Conservation (phyloP, 805 yeast genomes). For the Candida pseudoglaebosa region DNA sequence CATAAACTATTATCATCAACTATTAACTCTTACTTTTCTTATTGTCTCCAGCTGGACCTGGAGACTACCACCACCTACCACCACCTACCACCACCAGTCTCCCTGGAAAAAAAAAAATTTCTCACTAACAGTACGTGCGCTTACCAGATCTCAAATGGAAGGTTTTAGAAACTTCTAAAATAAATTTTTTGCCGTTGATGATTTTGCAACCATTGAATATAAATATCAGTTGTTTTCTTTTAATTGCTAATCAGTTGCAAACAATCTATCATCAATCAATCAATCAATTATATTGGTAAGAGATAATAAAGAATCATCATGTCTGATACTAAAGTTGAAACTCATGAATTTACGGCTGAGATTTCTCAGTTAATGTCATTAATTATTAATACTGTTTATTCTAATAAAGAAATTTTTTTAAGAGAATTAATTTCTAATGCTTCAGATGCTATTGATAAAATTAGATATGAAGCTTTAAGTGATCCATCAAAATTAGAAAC, state of each 20-base stretch:
- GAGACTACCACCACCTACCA: no score
- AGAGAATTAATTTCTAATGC: slow-evolving; percentile 99
- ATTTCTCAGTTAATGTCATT: slow-evolving; percentile 99
- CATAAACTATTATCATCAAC: no score
- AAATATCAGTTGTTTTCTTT: no score
- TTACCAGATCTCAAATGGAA: slow-evolving; percentile 2
- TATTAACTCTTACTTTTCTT: no score
- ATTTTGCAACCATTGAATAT: slow-evolving; percentile 1
- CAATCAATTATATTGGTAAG: no score
- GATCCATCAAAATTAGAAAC: slow-evolving; percentile 90
- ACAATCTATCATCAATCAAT: no score
- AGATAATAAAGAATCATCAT: slow-evolving; percentile 31
- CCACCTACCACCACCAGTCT: slow-evolving; percentile 3
- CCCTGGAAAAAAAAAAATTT: not conserved
- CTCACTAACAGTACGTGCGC: not conserved
- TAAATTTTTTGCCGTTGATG: not conserved
- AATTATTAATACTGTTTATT: slow-evolving; percentile 99
- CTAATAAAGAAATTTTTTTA: slow-evolving; percentile 97
- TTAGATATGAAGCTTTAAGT: slow-evolving; percentile 92
- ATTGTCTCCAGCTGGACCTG: no score
- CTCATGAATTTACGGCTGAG: slow-evolving; percentile 99
- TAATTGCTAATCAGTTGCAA: no score
- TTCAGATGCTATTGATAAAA: slow-evolving; percentile 98
- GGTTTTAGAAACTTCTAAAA: slow-evolving; percentile 6
- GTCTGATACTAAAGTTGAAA: slow-evolving; percentile 61